Evolutionary conservation across 345 rosid genomes (phyloP), one percentile per base, ranked within the genome.

Genomic region (Zanthoxylum bungeanum): DNA sequence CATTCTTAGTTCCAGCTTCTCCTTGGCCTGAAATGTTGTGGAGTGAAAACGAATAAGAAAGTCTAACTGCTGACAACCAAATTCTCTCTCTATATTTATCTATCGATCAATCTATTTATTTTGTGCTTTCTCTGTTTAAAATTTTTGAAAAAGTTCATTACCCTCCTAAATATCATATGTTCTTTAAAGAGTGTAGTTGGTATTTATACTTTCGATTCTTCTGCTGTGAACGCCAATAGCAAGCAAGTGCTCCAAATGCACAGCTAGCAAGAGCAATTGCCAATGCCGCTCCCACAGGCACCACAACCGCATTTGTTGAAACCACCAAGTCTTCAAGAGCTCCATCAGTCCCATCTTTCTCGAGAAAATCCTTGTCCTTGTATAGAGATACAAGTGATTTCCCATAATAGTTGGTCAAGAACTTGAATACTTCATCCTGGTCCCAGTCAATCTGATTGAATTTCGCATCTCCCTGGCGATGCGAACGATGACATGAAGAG

Each of bases 191-290:
- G 83, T 91, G 89, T 63, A 85, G 93, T 68, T 91, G 91, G 79
- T 88, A 90, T 85, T 80, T 80, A 85, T 90, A 89, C 98, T 93
- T 95, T 79, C 93, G 88, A 79, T 84, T 95, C 89, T 95, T 95
- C 89, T 92, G 98, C 73, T 78, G 96, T 7, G 91, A 85, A 24
- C 98, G 91, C 98, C 99, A 95, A 89, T 89, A 95, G 81, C 97
- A 95, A 3, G 99, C 93, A 1, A 95, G 94, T 1, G 93, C 99
- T 70, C 99, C 98, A 37, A 95, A 92, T 36, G 93, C 98, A 76
- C 98, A 91, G 87, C 99, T 95, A 50, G 97, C 97, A 40, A 95
- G 80, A 34, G 98, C 98, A 71, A 95, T 89, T 7, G 99, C 99
- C 82, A 95, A 80, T 24, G 99, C 99, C 63, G 99, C 97, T 60